These are phyloP conservation scores for Hygrocybe coccinea DNA, from an alignment of 768 basidiomycete genomes.

Conservation along the genomic window DNA sequence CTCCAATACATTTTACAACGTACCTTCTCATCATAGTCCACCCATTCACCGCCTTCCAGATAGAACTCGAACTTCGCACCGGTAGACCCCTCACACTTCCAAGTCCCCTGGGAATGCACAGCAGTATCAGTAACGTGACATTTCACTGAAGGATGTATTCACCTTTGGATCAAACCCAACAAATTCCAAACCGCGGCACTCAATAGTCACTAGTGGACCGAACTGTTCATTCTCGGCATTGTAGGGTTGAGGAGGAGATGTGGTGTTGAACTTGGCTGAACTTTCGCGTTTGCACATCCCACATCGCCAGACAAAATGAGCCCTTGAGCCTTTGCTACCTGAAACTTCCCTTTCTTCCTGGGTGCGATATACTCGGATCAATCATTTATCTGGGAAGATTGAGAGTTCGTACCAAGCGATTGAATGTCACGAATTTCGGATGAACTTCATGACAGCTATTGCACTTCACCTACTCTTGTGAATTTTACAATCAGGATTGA, in stretches of 20 bases:
- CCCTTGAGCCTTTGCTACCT: conserved; percentile 60
- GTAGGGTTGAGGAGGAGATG: conserved; percentile 50
- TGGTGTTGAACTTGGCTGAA: conserved; percentile 70
- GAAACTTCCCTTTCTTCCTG: conserved; percentile 67
- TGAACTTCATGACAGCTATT: conserved; percentile 75
- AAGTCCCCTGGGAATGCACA: conserved; percentile 53
- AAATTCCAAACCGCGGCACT: conserved; percentile 87
- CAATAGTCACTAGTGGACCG: conserved; percentile 62
- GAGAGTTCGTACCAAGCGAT: conserved; percentile 50
- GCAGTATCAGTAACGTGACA: background rate
- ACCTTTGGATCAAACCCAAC: conserved; percentile 70
- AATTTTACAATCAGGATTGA: background rate
- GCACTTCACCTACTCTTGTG: conserved; percentile 55
- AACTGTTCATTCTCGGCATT: conserved; percentile 56
- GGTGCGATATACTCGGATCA: background rate
- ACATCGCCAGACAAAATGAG: conserved; percentile 81
- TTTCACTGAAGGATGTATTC: conserved; percentile 16
- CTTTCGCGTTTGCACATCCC: conserved; percentile 74
- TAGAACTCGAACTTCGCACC: conserved; percentile 67
- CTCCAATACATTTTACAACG: conserved; percentile 9
- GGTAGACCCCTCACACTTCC: conserved; percentile 68
- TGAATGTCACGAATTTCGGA: conserved; percentile 65
- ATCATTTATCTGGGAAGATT: conserved; percentile 6
- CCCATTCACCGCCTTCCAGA: conserved; percentile 67
- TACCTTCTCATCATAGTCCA: conserved; percentile 90